These are phyloP conservation scores for Leavenworthia alabamica DNA, from an alignment of 345 rosid genomes.

Conservation along the genomic window DNA sequence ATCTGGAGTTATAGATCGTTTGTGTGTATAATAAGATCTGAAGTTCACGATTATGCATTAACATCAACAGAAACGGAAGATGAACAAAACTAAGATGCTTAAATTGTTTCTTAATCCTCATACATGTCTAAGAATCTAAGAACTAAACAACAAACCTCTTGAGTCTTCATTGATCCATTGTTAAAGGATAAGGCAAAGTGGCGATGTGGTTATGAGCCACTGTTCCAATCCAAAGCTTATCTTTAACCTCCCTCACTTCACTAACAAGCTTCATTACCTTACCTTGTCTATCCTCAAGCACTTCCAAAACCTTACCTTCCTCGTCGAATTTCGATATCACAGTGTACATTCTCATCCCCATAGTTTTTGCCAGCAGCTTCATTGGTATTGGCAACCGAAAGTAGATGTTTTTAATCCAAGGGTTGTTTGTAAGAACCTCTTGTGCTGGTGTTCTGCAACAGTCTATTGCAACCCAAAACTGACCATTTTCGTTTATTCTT, in stretches of 20 bases:
- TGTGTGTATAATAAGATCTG: too few relatives aligned
- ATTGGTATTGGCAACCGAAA: slow-evolving; percentile 66
- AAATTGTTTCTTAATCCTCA: too few relatives aligned
- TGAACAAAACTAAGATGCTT: too few relatives aligned
- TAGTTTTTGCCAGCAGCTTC: slow-evolving; percentile 54
- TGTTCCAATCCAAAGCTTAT: slow-evolving; percentile 95
- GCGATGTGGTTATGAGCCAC: slow-evolving; percentile 97
- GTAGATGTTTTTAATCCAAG: slow-evolving; percentile 74
- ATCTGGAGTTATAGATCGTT: too few relatives aligned
- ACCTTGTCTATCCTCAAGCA: slow-evolving; percentile 79
- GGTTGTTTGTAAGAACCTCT: slow-evolving; percentile 59
- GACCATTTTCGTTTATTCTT: slow-evolving; percentile 65
- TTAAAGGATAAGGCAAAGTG: slow-evolving; percentile 56
- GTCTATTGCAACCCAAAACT: slow-evolving; percentile 96
- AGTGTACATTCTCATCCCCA: slow-evolving; percentile 98
- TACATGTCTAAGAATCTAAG: slow-evolving; percentile 17
- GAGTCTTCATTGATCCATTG: background rate
- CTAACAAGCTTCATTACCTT: slow-evolving; percentile 88
- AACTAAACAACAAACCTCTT: slow-evolving; percentile 15
- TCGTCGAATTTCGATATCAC: slow-evolving; percentile 57
- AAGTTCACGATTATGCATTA: too few relatives aligned
- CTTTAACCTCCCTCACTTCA: slow-evolving; percentile 79
- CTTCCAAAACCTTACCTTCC: slow-evolving; percentile 62
- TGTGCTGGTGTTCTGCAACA: slow-evolving; percentile 87
- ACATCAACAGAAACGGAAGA: too few relatives aligned